Base-by-base conservation (phyloP, 805 yeast genomes). In the Spathaspora hagerdaliae region DNA sequence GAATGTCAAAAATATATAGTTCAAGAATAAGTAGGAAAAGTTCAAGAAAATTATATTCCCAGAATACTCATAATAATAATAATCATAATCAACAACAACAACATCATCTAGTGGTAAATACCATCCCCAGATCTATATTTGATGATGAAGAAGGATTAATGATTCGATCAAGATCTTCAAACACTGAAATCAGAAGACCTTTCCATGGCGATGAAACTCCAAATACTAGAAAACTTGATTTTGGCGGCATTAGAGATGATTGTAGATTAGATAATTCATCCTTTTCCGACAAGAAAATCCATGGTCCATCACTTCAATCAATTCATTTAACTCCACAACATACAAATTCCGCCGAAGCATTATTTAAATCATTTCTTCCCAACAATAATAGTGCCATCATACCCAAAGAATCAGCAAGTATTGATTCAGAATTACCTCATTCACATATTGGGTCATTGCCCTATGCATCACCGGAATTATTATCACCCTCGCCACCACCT, bases 381-480 rank as follows among this genome's bases (percentile, higher is more conserved):
- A 32, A 32, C 7, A 43, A 38, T 33, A 26, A 26, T 12, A 31
- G 36, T 13, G 34, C 31, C 13, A 38, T 27, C 9, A 29, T 29
- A 11, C 4, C 12, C 10, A 29, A 39, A 3, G 35, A 39, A 12
- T 3, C 9, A 12, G 34, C 32, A 51, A 61, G 52, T 24, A 59
- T 64, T 15, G 74, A 71, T 42, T 59, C 74, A 8, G 69, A 69
- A 31, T 59, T 75, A 31, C 87, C 87, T 1, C 85, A 82, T 58
- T 67, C 80, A 19, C 85, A 83, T 53, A 86, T 88, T 41, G 98
- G 98, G 0, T 90, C 96, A 1, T 70, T 91, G 31, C 97, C 97
- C 0, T 91, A 89, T 61, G 96, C 97, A 0, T 79, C 96, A 0
- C 98, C 98, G 0, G 97, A 91, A 59, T 71, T 89, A 13, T 65